These are phyloP conservation scores for Eudorina sp. DNA, from an alignment of 139 green algal genomes.

Conservation along the genomic window DNA sequence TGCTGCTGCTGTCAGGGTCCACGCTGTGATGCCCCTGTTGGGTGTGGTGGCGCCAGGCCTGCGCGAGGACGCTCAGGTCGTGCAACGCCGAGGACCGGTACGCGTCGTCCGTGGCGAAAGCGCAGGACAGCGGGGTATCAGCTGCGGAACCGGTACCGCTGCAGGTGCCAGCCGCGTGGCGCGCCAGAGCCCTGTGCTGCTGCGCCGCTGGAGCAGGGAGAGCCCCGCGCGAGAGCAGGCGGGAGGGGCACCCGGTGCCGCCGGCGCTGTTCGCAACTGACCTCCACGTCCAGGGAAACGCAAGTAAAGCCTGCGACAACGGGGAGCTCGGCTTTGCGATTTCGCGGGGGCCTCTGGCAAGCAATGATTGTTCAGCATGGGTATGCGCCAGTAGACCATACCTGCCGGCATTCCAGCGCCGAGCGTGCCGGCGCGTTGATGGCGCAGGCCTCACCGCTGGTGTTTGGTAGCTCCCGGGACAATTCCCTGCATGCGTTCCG, in stretches of 20 bases:
- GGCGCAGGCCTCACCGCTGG: constrained; percentile 14
- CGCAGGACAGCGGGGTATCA: not conserved
- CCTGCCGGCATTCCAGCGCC: not conserved
- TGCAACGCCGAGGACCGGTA: not conserved
- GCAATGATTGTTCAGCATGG: no score
- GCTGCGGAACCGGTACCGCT: not conserved
- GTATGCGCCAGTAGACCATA: no score
- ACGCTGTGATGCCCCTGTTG: not conserved
- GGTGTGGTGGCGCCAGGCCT: not conserved
- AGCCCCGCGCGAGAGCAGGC: not conserved
- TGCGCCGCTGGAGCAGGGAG: not conserved
- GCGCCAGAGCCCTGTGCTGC: not conserved
- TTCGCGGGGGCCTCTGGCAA: no score
- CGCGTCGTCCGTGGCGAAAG: not conserved
- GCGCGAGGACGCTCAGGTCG: not conserved
- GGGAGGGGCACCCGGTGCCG: not conserved
- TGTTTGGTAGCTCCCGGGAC: not conserved
- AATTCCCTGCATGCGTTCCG: constrained; percentile 20
- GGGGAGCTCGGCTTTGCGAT: no score
- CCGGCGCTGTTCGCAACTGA: no score
- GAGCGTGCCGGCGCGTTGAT: constrained; percentile 8
- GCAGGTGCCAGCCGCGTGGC: not conserved
- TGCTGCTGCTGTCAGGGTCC: not conserved
- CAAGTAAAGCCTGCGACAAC: not conserved
- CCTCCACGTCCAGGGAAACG: not conserved